phyloP scores from a whole-genome alignment of 768 basidiomycete genomes.

The Trametes punicea region DNA sequence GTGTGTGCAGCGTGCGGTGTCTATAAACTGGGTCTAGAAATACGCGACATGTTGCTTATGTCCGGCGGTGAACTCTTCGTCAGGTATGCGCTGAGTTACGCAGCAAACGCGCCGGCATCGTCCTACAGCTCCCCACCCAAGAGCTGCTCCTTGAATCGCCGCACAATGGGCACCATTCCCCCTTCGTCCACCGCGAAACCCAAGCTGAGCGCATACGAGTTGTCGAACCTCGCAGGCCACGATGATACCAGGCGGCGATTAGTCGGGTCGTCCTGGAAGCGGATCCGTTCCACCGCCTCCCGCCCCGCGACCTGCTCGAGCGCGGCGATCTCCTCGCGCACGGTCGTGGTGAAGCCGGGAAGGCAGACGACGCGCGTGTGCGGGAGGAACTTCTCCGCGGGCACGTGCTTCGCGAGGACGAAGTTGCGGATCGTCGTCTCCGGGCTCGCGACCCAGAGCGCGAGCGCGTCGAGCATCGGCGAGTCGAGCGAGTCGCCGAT shows the following conservation, averaged over 20 bases:
- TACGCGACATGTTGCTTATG: background rate
- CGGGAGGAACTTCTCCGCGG: slow-evolving; percentile 37
- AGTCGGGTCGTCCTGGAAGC: slow-evolving; percentile 43
- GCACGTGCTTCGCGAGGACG: slow-evolving; percentile 44
- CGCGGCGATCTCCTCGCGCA: slow-evolving; percentile 52
- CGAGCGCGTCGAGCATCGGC: slow-evolving; percentile 40
- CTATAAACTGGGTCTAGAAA: background rate
- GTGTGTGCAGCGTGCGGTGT: background rate
- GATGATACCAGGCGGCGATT: slow-evolving; percentile 44
- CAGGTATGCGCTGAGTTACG: background rate
- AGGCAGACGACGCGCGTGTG: slow-evolving; percentile 55
- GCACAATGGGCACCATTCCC: slow-evolving; percentile 44
- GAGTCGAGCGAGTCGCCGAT: slow-evolving; percentile 45
- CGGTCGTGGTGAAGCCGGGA: slow-evolving; percentile 57
- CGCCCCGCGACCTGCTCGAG: slow-evolving; percentile 50
- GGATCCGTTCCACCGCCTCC: slow-evolving; percentile 43
- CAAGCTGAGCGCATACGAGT: slow-evolving; percentile 39
- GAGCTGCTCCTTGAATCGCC: slow-evolving; percentile 34
- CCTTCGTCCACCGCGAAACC: slow-evolving; percentile 45
- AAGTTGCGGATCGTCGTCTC: slow-evolving; percentile 53
- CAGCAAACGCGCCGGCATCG: background rate
- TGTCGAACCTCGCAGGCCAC: slow-evolving; percentile 48
- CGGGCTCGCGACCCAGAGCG: slow-evolving; percentile 49
- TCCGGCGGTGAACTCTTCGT: background rate
- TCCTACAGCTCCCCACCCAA: slow-evolving; percentile 22